A percentile compares a stretch with the other conserved stretches of the same genome.
phyloP scores from a whole-genome alignment of 2,329 filamentous ascomycete genomes.

The Orbilia blumenaviensis region DNA sequence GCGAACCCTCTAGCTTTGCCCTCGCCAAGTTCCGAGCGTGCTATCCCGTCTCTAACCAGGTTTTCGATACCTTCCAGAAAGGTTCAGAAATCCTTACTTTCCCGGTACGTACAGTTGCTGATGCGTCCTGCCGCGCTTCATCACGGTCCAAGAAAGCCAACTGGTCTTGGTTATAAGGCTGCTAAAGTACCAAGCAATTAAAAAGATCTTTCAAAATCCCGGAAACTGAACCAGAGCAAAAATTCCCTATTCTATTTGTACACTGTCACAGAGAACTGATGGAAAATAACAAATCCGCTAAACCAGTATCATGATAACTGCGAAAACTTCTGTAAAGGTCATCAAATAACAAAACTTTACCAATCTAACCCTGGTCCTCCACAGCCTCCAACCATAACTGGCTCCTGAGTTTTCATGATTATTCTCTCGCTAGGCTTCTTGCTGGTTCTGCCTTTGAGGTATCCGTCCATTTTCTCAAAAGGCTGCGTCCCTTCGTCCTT shows the following conservation, averaged over 20 bases:
- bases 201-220: not conserved
- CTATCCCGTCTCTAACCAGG: slow-evolving; percentile 31
- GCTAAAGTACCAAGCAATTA: slow-evolving; percentile 20
- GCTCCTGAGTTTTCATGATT: slow-evolving; percentile 41
- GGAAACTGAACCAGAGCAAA: not conserved
- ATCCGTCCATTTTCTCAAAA: slow-evolving; percentile 63
- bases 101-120: slow-evolving; percentile 5
- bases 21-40: slow-evolving; percentile 39
- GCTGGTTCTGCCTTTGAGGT: slow-evolving; percentile 65
- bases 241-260: not conserved
- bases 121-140: not conserved
- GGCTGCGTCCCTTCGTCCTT: slow-evolving; percentile 69
- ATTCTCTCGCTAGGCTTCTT: slow-evolving; percentile 43
- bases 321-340: not conserved
- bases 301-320: not conserved
- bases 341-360: not conserved
- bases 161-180: slow-evolving; percentile 36
- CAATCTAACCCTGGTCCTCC: slow-evolving; percentile 41
- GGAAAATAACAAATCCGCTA: not conserved
- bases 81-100: not conserved
- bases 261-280: not conserved
- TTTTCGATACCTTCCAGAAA: slow-evolving; percentile 29
- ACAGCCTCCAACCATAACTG: slow-evolving; percentile 34
- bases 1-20: not conserved
- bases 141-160: slow-evolving; percentile 5